Base-by-base conservation (phyloP, 257 asterid species). In the Fraxinus anomala region DNA sequence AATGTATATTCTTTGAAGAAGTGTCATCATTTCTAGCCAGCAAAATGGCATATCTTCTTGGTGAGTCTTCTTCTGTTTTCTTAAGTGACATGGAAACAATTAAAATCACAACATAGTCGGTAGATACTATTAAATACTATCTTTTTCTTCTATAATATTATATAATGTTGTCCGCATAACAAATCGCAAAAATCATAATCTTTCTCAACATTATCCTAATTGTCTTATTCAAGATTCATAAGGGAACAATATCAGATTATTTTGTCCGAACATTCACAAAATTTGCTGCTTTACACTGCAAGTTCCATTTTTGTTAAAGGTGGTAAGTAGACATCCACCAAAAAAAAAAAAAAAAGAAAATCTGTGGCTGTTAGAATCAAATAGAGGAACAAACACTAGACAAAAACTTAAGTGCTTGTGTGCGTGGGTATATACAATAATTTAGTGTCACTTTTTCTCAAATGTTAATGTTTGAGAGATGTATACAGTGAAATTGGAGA, bases 381-480 rank as follows among this genome's bases (percentile, higher is more conserved):
- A 40, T 37, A 40, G 47, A 40, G 14, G 47, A 40, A 40, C 47
- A 40, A 40, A 40, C 47, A 40, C 47, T 40, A 40, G 47, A 63
- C 16, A 63, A 10, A 61, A 6, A 61, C 16, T 23, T 63, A 63
- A 24, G 69, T 11, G 69, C 30, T 63, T 10, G 1, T 16, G 30
- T 23, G 13, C 23, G 16, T 24, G 31, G 10, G 9, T 8, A 37
- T 37, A 37, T 19, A 16, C 61, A 3, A 17, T 49, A 13, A 49
- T 49, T 49, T 49, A 51, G 68, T 61, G 68, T 61, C 68, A 23
- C 68, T 24, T 61, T 59, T 61, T 61, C 68, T 61, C 16, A 23
- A 21, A 21, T 8, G 68, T 61, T 23, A 1, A 61, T 61, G 68
- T 24, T 61, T 61, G 68, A 61, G 42, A 21, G 68, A 61, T 51